Evolutionary conservation across 1,139 yeast genomes (phyloP).

Genomic region (Taphrina confusa): DNA sequence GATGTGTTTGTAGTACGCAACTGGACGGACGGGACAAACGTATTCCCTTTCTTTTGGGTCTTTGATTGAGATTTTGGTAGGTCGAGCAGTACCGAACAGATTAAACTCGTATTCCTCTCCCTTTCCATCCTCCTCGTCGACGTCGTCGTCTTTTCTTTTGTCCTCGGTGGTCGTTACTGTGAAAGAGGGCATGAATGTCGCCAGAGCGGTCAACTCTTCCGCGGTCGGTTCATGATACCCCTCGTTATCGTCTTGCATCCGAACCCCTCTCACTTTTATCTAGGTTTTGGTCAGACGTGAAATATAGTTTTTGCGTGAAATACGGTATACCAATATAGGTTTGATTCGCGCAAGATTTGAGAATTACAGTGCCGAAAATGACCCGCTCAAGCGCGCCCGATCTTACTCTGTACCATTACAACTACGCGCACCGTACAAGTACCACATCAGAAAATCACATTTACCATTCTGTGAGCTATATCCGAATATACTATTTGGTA

Average conservation of each 20-base stretch:
- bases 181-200: conserved; percentile 23
- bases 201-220: conserved; percentile 19
- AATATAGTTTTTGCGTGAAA: too few relatives aligned
- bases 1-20: conserved; percentile 2
- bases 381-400: conserved; percentile 12
- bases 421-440: too few relatives aligned
- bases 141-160: neutral
- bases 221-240: conserved; percentile 9
- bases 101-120: conserved; percentile 12
- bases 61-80: neutral
- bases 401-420: too few relatives aligned
- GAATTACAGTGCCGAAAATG: conserved; percentile 11
- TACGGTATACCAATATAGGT: neutral
- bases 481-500: too few relatives aligned
- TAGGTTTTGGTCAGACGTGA: too few relatives aligned
- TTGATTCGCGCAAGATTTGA: too few relatives aligned
- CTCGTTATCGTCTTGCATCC: too few relatives aligned
- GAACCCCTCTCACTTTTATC: too few relatives aligned
- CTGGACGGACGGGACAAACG: conserved; percentile 8
- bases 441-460: too few relatives aligned
- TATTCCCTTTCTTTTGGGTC: neutral
- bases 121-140: conserved; percentile 40
- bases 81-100: conserved; percentile 10
- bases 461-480: too few relatives aligned
- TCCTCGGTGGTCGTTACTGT: neutral